Percentiles rank a stretch among this genome's conserved stretches.
Evolutionary conservation across 2,329 filamentous ascomycete genomes (phyloP).

Genomic region (Aspergillus flavus): DNA sequence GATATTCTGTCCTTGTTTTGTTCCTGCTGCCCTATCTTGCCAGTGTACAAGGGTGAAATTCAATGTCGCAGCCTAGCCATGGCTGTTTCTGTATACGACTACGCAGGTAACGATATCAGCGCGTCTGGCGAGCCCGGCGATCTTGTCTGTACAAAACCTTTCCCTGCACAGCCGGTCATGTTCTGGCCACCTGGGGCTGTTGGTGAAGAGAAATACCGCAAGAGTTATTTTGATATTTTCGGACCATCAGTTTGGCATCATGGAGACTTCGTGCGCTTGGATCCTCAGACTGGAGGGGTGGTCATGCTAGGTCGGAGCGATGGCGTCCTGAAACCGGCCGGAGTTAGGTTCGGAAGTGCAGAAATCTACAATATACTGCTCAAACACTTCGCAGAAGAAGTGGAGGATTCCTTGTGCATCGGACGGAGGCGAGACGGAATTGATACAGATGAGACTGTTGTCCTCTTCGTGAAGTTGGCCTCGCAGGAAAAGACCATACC

Average conservation of each 20-base stretch:
- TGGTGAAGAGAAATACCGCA: slow-evolving; percentile 75
- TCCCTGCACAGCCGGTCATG: slow-evolving; percentile 86
- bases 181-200: slow-evolving; percentile 73
- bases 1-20: slow-evolving; percentile 97
- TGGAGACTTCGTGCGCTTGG: slow-evolving; percentile 82
- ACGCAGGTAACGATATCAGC: slow-evolving; percentile 60
- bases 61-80: slow-evolving; percentile 78
- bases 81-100: slow-evolving; percentile 65
- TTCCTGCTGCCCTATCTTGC: slow-evolving; percentile 74
- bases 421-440: slow-evolving; percentile 69
- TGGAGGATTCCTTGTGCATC: slow-evolving; percentile 87
- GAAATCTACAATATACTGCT: slow-evolving; percentile 97
- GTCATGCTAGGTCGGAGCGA: slow-evolving; percentile 92
- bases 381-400: slow-evolving; percentile 73
- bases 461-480: slow-evolving; percentile 81
- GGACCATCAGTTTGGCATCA: slow-evolving; percentile 76
- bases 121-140: slow-evolving; percentile 74
- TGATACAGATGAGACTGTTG: slow-evolving; percentile 82
- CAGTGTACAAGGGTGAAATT: slow-evolving; percentile 73
- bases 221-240: slow-evolving; percentile 88
- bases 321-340: slow-evolving; percentile 87
- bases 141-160: slow-evolving; percentile 81
- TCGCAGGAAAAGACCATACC: slow-evolving; percentile 49
- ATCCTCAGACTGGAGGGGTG: slow-evolving; percentile 72
- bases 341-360: slow-evolving; percentile 87